These are phyloP conservation scores for Diaporthe humulicola DNA, from an alignment of 2,329 filamentous ascomycete genomes.

Conservation along the genomic window DNA sequence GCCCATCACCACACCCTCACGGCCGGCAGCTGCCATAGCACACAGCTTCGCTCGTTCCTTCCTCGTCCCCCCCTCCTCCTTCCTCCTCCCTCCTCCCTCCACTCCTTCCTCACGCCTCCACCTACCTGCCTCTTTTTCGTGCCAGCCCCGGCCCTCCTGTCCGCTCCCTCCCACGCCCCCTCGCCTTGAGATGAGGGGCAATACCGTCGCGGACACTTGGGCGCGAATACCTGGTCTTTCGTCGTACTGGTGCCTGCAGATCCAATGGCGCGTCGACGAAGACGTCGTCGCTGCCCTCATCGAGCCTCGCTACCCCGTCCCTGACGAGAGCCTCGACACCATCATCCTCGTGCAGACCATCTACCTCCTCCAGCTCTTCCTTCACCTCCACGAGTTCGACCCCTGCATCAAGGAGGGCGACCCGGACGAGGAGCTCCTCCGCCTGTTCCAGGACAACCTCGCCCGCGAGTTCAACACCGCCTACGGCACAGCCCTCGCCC, in stretches of 20 bases:
- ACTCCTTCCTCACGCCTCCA: background rate
- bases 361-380: constrained; percentile 39
- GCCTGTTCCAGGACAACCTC: constrained; percentile 38
- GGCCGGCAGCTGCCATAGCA: constrained; percentile 9
- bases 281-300: constrained; percentile 39
- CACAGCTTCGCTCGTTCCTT: constrained; percentile 6
- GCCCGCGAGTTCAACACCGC: constrained; percentile 38
- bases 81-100: background rate
- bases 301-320: constrained; percentile 37
- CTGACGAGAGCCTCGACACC: constrained; percentile 38
- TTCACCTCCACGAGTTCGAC: constrained; percentile 40
- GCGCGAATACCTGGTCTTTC: constrained; percentile 38
- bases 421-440: constrained; percentile 37
- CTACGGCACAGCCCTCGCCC: constrained; percentile 19
- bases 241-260: constrained; percentile 40
- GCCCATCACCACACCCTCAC: background rate
- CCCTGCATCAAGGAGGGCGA: constrained; percentile 33
- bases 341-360: constrained; percentile 40
- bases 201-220: constrained; percentile 37
- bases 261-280: constrained; percentile 40
- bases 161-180: background rate
- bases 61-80: background rate
- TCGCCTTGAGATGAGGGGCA: constrained; percentile 37
- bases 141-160: background rate
- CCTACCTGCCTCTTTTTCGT: background rate